Evolutionary conservation across 306 rosid species (phyloP), one percentile per base, ranked within the genome.

Genomic region (Cicer arietinum): DNA sequence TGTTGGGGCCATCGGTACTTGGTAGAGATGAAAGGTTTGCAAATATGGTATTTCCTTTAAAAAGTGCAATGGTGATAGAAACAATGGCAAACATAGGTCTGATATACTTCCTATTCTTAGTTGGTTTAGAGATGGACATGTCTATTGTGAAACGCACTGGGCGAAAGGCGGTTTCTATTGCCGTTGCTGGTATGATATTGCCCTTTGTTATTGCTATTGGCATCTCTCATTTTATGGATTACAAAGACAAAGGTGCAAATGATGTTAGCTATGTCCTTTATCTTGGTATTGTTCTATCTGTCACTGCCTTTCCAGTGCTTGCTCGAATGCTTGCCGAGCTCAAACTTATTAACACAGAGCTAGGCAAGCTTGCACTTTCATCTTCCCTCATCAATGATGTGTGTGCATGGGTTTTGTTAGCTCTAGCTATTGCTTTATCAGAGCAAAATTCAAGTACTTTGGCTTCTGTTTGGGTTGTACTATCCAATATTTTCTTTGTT

Each of bases 61-160:
- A 86, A 71, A 91, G 98, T 85, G 91, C 89, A 57, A 81, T 89
- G 91, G 88, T 89, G 67, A 11, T 91, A 5, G 97, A 93, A 69
- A 87, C 97, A 80, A 85, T 93, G 93, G 96, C 95, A 35, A 88
- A 91, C 30, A 74, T 90, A 35, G 96, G 98, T 17, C 88, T 93
- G 6, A 91, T 91, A 44, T 91, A 88, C 82, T 90, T 91, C 58
- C 79, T 93, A 14, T 93, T 93, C 85, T 45, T 93, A 14, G 90
- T 89, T 12, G 98, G 98, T 18, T 80, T 93, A 47, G 96, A 93
- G 54, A 91, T 93, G 97, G 98, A 93, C 71, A 70, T 91, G 41
- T 57, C 94, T 0, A 89, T 86, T 0, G 56, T 93, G 51, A 84
- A 89, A 10, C 84, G 88, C 11, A 80, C 86, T 0, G 97, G 94